Evolutionary conservation across 2,329 filamentous ascomycete genomes (phyloP), one percentile per base, ranked within the genome.

Genomic region (Curvularia hawaiiensis): DNA sequence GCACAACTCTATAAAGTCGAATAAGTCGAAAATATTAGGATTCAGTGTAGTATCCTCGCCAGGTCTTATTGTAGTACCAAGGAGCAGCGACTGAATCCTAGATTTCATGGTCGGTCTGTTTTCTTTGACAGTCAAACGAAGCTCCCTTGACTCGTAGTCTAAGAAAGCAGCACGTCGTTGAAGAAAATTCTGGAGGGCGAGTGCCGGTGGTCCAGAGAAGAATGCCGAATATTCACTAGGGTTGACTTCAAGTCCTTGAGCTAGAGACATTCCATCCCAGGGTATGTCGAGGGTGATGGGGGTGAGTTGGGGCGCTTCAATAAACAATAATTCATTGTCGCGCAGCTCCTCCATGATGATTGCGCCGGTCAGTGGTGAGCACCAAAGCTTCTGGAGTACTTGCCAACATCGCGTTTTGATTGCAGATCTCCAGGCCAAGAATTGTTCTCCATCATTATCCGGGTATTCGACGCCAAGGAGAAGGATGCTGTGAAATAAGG

Each of bases 1-100:
- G 47, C 85, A 82, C 11, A 89, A 76, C 59, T 90, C 88, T 73
- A 95, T 84, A 69, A 98, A 98, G 77, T 99, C 95, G 68, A 96
- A 95, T 22, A 98, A 83, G 63, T 97, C 92, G 69, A 98, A 97
- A 7, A 98, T 84, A 3, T 90, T 92, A 0, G 89, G 84, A 56
- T 92, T 90, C 28, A 82, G 79, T 38, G 90, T 80, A 5, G 86
- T 80, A 52, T 90, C 85, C 47, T 89, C 88, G 57, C 85, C 86
- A 14, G 89, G 84, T 18, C 87, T 80, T 11, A 85, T 82, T 8
- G 91, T 86, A 41, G 89, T 87, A 5, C 95, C 95, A 43, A 93
- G 86, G n/a, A 98, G 80, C 0, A 91, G 80, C 3, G 83, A 83
- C 33, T 87, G 76, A 14, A 82, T 78, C 50, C 77, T 77, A 41